Evolutionary conservation across 1,284 basidiomycete genomes (phyloP), one percentile per base, ranked within the genome.

Genomic region (Leucoagaricus sp.): DNA sequence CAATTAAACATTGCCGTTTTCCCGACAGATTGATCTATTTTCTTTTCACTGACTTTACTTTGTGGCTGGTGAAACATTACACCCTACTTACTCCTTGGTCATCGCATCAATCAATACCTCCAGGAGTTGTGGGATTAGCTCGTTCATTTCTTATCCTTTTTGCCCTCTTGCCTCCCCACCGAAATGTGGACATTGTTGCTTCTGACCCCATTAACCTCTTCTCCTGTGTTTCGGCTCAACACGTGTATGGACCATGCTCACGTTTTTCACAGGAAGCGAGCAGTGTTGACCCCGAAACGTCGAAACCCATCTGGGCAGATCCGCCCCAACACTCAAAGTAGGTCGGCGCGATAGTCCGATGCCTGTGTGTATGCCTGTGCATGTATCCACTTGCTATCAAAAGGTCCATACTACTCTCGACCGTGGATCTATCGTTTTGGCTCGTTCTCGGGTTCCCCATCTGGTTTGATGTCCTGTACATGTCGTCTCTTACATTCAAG

Each of bases 301-400:
- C 70, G 60, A 82, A 80, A 66, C 84, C 82, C 28, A 72, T 81
- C 52, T 83, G 82, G 82, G 80, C 77, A 51, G 66, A 69, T 57
- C 42, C 60, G 6, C 65, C 59, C 13, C 31, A 21, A 21, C 38
- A 42, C n/a, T 58, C 57, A 42, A 46, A 50, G 36, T 52, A 49
- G 31, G 19, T 15, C 36, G 53, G 34, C 15, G 12, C 53, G 36
- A 34, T 13, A n/a, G 26, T 13, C 40, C 48, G 41, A 23, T 23
- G 29, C 9, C 4, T 8, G 28, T n/a, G 50, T 41, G 19, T 51
- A 40, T 51, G 25, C 19, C 28, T 40, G 38, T 28, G 36, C 23
- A 38, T 15, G 38, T 33, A 31, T 19, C 17, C 29, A 48, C 31
- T 19, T 15, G n/a, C 15, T 29, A 15, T 25, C 26, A 42, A 17